Conservation (phyloP, 306 rosid genomes). For the Ammopiptanthus mongolicus region DNA sequence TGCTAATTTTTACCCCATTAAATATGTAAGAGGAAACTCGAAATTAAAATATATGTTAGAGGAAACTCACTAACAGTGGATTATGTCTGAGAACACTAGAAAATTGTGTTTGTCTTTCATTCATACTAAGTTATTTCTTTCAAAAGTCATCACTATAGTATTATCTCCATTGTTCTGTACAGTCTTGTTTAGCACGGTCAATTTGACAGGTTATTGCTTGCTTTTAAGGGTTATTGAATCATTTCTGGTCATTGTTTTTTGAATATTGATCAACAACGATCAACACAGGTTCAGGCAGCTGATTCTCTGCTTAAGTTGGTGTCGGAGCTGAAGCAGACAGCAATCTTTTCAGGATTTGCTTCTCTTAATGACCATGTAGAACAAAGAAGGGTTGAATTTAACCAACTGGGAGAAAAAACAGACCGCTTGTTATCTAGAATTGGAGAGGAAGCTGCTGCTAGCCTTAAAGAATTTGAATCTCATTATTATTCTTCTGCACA, state of each 20-base stretch:
- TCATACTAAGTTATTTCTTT: not conserved
- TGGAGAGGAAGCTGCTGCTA: conserved; percentile 86
- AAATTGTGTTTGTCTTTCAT: not conserved
- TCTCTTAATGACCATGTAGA: conserved; percentile 89
- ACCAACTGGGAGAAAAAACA: conserved; percentile 61
- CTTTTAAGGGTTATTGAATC: not conserved
- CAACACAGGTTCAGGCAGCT: conserved; percentile 71
- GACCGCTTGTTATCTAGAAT: conserved; percentile 58
- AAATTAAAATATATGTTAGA: too few species aligned
- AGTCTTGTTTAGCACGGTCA: not conserved
- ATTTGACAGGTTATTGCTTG: not conserved
- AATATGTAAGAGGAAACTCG: too few species aligned
- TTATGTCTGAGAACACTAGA: not conserved
- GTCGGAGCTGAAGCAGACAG: conserved; percentile 85
- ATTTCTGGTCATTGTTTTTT: not conserved
- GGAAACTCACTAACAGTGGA: not conserved
- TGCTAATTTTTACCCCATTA: too few species aligned
- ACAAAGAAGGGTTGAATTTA: conserved; percentile 68
- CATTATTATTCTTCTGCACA: conserved; percentile 64
- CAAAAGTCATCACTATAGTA: not conserved
- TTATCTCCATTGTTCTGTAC: not conserved
- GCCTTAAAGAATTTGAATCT: conserved; percentile 79
- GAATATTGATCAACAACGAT: not conserved
- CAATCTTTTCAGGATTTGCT: conserved; percentile 91
- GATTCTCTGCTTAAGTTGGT: conserved; percentile 82